Percentiles rank a stretch among this genome's conserved stretches.
These are phyloP conservation scores for Pichia rugopelliculosa DNA, from an alignment of 805 yeast genomes.

Conservation along the genomic window DNA sequence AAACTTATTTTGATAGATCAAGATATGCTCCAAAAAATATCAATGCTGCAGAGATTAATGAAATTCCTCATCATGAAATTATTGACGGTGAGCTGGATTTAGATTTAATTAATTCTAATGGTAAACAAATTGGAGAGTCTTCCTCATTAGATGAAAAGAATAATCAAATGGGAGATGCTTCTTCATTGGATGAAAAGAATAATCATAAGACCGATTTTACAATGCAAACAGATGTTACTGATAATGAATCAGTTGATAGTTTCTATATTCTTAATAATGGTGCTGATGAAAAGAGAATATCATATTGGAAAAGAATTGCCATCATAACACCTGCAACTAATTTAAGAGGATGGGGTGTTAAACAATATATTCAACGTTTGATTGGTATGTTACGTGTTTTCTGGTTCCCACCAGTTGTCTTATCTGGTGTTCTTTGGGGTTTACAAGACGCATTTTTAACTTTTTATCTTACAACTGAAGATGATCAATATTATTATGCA, in stretches of 20 bases:
- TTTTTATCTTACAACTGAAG: constrained; percentile 68
- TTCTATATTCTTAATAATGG: constrained; percentile 28
- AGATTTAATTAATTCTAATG: background rate
- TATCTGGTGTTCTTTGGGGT: constrained; percentile 74
- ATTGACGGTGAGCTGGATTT: background rate
- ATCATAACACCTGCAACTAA: constrained; percentile 51
- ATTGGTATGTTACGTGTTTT: constrained; percentile 46
- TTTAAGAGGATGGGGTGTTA: constrained; percentile 55
- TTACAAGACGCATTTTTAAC: constrained; percentile 70
- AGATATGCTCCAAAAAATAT: constrained; percentile 22
- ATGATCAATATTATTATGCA: constrained; percentile 52
- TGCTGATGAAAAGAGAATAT: constrained; percentile 32
- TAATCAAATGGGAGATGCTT: background rate
- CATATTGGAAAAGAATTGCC: constrained; percentile 41
- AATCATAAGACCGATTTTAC: constrained; percentile 5
- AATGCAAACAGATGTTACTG: constrained; percentile 1
- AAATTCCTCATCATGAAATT: constrained; percentile 5
- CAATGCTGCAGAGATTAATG: constrained; percentile 2
- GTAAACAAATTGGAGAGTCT: no score
- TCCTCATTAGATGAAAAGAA: background rate
- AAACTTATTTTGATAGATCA: constrained; percentile 59
- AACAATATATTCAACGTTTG: constrained; percentile 53
- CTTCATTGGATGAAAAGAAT: background rate
- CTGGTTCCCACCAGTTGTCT: constrained; percentile 54
- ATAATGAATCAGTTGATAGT: constrained; percentile 3